These are phyloP conservation scores for Cornus kousa DNA, from an alignment of 148 eudicot genomes.

Conservation along the genomic window DNA sequence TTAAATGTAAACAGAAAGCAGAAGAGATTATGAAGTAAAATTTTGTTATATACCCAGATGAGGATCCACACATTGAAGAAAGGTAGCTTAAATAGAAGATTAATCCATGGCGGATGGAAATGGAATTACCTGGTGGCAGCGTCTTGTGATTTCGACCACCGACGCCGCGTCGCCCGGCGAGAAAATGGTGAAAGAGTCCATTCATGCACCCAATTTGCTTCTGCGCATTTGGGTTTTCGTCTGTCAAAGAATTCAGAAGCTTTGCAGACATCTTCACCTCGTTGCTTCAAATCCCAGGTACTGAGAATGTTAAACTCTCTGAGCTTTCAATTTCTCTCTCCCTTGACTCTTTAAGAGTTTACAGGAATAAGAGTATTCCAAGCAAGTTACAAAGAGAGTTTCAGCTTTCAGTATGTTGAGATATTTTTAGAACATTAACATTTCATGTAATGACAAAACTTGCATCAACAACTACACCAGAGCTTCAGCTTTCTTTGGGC, in stretches of 20 bases:
- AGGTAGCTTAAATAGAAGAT: neutral
- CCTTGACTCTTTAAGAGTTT: neutral
- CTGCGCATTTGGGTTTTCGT: slow-evolving; percentile 55
- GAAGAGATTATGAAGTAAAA: neutral
- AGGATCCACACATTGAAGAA: too few relatives aligned
- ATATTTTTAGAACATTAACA: too few relatives aligned
- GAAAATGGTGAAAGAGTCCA: slow-evolving; percentile 63
- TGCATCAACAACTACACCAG: too few relatives aligned
- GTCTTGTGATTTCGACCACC: slow-evolving; percentile 31
- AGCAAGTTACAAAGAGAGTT: too few relatives aligned
- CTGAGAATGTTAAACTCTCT: neutral
- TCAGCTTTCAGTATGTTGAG: too few relatives aligned
- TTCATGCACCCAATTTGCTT: slow-evolving; percentile 87
- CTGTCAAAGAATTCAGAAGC: slow-evolving; percentile 48
- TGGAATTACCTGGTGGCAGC: slow-evolving; percentile 51
- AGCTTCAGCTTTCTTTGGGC: too few relatives aligned
- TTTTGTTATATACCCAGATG: too few relatives aligned
- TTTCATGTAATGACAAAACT: too few relatives aligned
- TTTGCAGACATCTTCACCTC: slow-evolving; percentile 52
- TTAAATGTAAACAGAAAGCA: neutral
- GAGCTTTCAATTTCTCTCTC: neutral
- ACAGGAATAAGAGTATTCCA: neutral
- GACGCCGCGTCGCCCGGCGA: slow-evolving; percentile 34
- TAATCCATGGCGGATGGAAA: neutral
- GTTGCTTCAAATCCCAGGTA: neutral